Conservation (phyloP, 2,329 filamentous ascomycete genomes). For the Fonsecaea pedrosoi region DNA sequence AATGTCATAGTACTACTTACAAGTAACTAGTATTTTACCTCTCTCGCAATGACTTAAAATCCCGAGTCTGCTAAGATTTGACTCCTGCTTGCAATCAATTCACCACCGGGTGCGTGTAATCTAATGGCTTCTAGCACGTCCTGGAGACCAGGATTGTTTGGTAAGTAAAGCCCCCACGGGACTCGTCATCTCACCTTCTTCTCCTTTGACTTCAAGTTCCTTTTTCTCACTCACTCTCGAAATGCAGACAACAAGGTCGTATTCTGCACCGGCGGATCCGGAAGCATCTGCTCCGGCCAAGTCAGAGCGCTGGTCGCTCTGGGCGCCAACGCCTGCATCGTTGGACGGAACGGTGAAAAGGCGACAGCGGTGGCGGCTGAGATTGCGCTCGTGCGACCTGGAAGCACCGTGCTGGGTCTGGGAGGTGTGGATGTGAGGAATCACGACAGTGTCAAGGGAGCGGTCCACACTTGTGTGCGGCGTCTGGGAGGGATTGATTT, state of each 20-base stretch:
- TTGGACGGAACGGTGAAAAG: constrained; percentile 87
- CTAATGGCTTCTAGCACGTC: constrained; percentile 4
- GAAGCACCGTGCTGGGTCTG: constrained; percentile 83
- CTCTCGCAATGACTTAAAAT: too few relatives aligned
- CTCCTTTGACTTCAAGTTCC: not conserved
- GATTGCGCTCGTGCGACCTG: constrained; percentile 76
- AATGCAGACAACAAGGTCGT: constrained; percentile 69
- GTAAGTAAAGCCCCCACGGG: not conserved
- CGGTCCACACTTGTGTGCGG: constrained; percentile 77
- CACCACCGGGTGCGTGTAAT: too few relatives aligned
- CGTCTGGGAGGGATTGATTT: constrained; percentile 89
- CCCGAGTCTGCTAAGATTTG: too few relatives aligned
- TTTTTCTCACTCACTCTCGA: not conserved
- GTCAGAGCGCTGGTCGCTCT: constrained; percentile 87
- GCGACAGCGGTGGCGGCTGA: constrained; percentile 79
- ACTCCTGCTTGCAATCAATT: not conserved
- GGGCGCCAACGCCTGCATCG: constrained; percentile 89
- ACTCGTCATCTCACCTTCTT: not conserved
- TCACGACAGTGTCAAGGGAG: constrained; percentile 70
- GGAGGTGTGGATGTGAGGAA: constrained; percentile 76
- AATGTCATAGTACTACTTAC: too few relatives aligned
- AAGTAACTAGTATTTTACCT: too few relatives aligned
- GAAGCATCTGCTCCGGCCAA: constrained; percentile 91
- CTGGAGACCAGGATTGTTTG: constrained; percentile 1
- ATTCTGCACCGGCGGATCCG: constrained; percentile 92